phyloP scores from a whole-genome alignment of 2,329 filamentous ascomycete genomes.

The Lachnellula cervina region DNA sequence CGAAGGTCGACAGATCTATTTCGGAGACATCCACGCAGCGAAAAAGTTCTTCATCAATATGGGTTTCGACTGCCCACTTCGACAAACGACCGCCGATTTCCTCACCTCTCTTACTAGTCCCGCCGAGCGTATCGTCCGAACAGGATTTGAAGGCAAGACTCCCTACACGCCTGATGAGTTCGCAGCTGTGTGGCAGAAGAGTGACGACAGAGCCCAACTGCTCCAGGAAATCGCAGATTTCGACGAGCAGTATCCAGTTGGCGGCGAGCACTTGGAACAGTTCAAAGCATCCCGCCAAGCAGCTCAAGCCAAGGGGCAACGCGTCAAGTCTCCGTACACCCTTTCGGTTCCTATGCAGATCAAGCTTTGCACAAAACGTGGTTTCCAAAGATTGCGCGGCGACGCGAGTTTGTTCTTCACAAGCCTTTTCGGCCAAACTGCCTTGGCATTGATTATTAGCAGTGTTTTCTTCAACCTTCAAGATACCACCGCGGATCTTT shows the following conservation, averaged over 20 bases:
- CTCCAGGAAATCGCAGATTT: slow-evolving; percentile 34
- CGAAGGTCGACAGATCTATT: slow-evolving; percentile 74
- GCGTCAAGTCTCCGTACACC: slow-evolving; percentile 73
- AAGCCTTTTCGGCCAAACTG: slow-evolving; percentile 19
- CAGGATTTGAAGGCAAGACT: slow-evolving; percentile 56
- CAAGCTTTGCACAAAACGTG: slow-evolving; percentile 75
- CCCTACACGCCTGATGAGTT: slow-evolving; percentile 69
- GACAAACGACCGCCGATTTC: slow-evolving; percentile 57
- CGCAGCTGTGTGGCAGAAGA: slow-evolving; percentile 47
- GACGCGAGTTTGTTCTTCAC: slow-evolving; percentile 67
- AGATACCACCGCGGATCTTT: slow-evolving; percentile 53
- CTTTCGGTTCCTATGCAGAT: slow-evolving; percentile 73
- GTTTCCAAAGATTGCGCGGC: slow-evolving; percentile 69
- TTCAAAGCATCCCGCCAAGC: slow-evolving; percentile 37
- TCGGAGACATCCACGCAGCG: slow-evolving; percentile 54
- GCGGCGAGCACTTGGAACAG: slow-evolving; percentile 40
- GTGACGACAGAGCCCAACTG: slow-evolving; percentile 39
- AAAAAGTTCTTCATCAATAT: slow-evolving; percentile 66
- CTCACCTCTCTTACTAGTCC: slow-evolving; percentile 68
- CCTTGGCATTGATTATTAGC: slow-evolving; percentile 58
- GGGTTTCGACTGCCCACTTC: slow-evolving; percentile 66
- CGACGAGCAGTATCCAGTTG: slow-evolving; percentile 34
- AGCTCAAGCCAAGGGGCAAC: slow-evolving; percentile 38
- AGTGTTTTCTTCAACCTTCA: slow-evolving; percentile 58
- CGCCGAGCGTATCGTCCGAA: slow-evolving; percentile 40